Evolutionary conservation across 2,329 filamentous ascomycete species (phyloP).

Genomic region (Cytospora piceicola): DNA sequence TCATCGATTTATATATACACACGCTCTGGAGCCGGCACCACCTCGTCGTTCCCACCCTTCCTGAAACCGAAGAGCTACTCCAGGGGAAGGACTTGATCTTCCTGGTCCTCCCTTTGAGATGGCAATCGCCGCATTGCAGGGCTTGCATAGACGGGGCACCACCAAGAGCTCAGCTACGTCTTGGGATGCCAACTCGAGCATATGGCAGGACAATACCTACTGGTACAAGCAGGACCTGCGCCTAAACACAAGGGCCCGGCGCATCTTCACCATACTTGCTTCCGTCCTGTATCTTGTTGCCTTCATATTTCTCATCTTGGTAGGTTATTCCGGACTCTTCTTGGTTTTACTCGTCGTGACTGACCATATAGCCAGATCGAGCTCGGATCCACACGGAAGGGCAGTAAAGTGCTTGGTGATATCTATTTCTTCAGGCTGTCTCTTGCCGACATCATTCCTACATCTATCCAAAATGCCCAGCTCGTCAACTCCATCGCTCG

Average conservation of each 20-base stretch:
- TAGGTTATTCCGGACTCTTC: slow-evolving; percentile 42
- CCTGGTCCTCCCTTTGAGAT: slow-evolving; percentile 15
- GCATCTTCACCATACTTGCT: slow-evolving; percentile 66
- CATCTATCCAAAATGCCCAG: slow-evolving; percentile 69
- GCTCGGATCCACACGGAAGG: slow-evolving; percentile 72
- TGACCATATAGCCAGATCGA: slow-evolving; percentile 49
- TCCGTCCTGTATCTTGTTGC: slow-evolving; percentile 73
- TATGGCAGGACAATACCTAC: slow-evolving; percentile 24
- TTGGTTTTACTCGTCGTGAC: neutral
- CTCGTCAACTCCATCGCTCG: slow-evolving; percentile 88
- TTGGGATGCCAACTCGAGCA: slow-evolving; percentile 25
- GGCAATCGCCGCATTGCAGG: slow-evolving; percentile 25
- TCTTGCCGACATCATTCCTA: slow-evolving; percentile 78
- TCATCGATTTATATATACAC: neutral
- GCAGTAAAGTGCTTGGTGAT: slow-evolving; percentile 59
- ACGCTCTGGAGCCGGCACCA: neutral
- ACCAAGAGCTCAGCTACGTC: slow-evolving; percentile 30
- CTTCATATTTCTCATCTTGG: slow-evolving; percentile 78
- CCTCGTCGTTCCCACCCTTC: neutral
- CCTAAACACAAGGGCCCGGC: slow-evolving; percentile 55
- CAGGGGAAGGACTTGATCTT: slow-evolving; percentile 24
- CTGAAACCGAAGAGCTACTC: neutral
- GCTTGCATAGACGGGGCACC: slow-evolving; percentile 27
- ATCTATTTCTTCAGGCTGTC: slow-evolving; percentile 88
- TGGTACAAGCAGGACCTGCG: slow-evolving; percentile 42